Evolutionary conservation across 805 yeast species (phyloP).

Genomic region (Pichia occidentalis): DNA sequence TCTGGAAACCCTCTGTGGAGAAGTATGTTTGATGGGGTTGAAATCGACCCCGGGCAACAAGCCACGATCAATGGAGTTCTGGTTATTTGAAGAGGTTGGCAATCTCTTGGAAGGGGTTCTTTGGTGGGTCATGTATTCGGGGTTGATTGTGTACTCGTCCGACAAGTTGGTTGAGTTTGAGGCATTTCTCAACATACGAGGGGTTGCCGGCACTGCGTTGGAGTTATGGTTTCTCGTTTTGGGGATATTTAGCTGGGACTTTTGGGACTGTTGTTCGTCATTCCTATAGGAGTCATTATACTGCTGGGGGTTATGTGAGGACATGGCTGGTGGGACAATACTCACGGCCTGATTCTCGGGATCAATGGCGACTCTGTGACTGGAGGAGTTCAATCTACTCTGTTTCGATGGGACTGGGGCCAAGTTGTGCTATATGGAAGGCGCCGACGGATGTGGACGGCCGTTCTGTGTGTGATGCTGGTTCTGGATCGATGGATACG

Average conservation of each 20-base stretch:
- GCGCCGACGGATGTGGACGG: no score
- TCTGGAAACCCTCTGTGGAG: slow-evolving; percentile 8
- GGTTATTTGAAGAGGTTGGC: slow-evolving; percentile 13
- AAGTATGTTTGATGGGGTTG: slow-evolving; percentile 10
- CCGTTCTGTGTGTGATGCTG: no score
- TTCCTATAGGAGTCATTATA: no score
- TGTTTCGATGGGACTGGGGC: no score
- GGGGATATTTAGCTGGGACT: slow-evolving; percentile 9
- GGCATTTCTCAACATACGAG: slow-evolving; percentile 59
- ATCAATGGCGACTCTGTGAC: no score
- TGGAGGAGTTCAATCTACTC: no score
- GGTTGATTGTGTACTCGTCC: slow-evolving; percentile 23
- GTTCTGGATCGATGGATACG: no score
- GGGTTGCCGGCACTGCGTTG: slow-evolving; percentile 55
- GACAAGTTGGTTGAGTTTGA: slow-evolving; percentile 19
- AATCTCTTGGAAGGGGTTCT: slow-evolving; percentile 19
- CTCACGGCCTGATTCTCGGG: no score
- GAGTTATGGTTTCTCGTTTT: slow-evolving; percentile 13
- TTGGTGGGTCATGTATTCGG: slow-evolving; percentile 16
- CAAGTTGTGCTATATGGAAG: no score
- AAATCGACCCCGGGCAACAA: slow-evolving; percentile 26
- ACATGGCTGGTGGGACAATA: no score
- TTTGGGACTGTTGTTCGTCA: no score
- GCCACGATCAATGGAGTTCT: slow-evolving; percentile 8
- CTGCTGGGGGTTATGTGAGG: no score